A percentile compares a stretch with the other conserved stretches of the same genome.
These are phyloP conservation scores for Linum tenue DNA, from an alignment of 345 rosid genomes.

Conservation along the genomic window DNA sequence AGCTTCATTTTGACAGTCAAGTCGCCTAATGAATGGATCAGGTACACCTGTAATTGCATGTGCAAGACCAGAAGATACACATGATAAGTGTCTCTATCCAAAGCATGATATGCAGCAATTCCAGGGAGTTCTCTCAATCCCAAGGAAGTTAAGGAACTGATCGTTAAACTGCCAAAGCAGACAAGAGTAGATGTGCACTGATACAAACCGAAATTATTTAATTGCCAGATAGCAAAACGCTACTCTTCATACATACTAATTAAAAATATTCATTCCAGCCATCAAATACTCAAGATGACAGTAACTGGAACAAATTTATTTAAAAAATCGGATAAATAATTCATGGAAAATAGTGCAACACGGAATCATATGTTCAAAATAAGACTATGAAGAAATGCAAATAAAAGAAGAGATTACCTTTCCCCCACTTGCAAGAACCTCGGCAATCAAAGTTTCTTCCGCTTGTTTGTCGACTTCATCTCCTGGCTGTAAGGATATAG, in stretches of 20 bases:
- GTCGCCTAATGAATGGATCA: slow-evolving; percentile 61
- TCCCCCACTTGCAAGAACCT: slow-evolving; percentile 84
- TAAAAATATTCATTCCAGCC: too few species aligned
- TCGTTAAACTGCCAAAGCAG: too few species aligned
- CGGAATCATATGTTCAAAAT: background rate
- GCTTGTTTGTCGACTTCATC: slow-evolving; percentile 32
- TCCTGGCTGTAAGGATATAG: slow-evolving; percentile 33
- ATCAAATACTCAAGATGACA: too few species aligned
- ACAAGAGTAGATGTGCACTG: too few species aligned
- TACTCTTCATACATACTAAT: too few species aligned
- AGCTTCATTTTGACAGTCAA: slow-evolving; percentile 71
- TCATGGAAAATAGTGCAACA: background rate
- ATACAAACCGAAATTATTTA: too few species aligned
- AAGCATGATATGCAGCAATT: background rate
- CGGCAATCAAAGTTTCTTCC: slow-evolving; percentile 65
- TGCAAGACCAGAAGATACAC: background rate
- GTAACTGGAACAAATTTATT: too few species aligned
- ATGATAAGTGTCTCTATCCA: background rate
- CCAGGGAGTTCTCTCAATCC: background rate
- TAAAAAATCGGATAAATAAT: too few species aligned
- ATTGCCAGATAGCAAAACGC: too few species aligned
- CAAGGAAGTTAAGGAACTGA: too few species aligned
- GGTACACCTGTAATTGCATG: slow-evolving; percentile 45
- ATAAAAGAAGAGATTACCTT: slow-evolving; percentile 50
- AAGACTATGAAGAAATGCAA: background rate